A percentile compares a stretch with the other conserved stretches of the same genome.
Conservation (phyloP, 1,284 basidiomycete genomes). For the Cryptococcus wingfieldii region DNA sequence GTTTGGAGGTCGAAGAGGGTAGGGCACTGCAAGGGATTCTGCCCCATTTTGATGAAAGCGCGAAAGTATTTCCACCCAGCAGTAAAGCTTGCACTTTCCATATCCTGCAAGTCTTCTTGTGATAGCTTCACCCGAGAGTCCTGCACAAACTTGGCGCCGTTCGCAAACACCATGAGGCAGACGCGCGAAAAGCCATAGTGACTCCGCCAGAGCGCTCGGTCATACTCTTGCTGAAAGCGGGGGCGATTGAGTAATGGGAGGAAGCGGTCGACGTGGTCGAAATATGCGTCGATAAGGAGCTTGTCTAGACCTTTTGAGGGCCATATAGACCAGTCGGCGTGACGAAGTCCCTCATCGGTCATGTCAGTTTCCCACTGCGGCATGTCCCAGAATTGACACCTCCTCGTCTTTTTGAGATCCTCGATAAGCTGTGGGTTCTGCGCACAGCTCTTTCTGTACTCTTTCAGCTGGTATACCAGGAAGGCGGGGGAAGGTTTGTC, state of each 20-base stretch:
- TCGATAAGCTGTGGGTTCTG: conserved; percentile 22
- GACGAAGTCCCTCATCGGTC: conserved; percentile 33
- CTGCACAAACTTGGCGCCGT: conserved; percentile 64
- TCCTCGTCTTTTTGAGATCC: conserved; percentile 27
- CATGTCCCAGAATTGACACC: conserved; percentile 44
- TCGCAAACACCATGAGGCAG: conserved; percentile 69
- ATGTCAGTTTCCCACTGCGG: conserved; percentile 48
- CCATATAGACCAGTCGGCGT: conserved; percentile 42
- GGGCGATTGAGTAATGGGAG: conserved; percentile 71
- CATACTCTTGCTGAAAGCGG: conserved; percentile 62
- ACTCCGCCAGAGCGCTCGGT: conserved; percentile 57
- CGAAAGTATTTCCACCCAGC: conserved; percentile 72
- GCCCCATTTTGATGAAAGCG: conserved; percentile 58
- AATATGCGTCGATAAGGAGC: conserved; percentile 65
- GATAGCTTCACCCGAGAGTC: too few relatives aligned
- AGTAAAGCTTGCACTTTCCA: conserved; percentile 52
- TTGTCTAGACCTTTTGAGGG: conserved; percentile 56
- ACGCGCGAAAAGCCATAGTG: conserved; percentile 66
- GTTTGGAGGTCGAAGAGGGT: conserved; percentile 69
- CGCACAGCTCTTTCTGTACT: conserved; percentile 52
- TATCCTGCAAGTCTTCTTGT: too few relatives aligned
- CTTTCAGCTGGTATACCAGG: conserved; percentile 62
- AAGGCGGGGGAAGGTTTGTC: conserved; percentile 67
- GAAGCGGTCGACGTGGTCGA: conserved; percentile 59
- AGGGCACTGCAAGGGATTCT: conserved; percentile 56